These are phyloP conservation scores for Jatropha curcas DNA, from an alignment of 345 rosid genomes.

Conservation along the genomic window DNA sequence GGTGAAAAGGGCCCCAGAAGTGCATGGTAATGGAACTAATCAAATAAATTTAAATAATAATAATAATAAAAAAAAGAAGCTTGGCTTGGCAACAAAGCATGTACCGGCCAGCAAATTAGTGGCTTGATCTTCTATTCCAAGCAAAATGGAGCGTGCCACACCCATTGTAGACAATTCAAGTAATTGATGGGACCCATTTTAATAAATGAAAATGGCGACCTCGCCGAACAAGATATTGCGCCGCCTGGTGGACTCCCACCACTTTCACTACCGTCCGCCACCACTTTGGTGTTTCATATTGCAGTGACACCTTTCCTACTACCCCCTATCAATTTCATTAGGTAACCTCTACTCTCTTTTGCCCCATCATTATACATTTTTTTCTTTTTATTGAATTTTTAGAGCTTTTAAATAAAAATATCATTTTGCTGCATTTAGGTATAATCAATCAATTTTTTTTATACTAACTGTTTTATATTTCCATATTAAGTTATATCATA, in stretches of 20 bases:
- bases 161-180: neutral
- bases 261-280: neutral
- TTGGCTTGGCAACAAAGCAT: constrained; percentile 12
- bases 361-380: too few relatives aligned
- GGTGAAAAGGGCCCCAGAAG: neutral
- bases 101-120: neutral
- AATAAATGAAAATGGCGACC: neutral
- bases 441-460: too few relatives aligned
- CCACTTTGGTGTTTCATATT: constrained; percentile 13
- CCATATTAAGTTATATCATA: too few relatives aligned
- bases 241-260: constrained; percentile 21
- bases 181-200: neutral
- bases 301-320: constrained; percentile 13
- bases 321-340: too few relatives aligned
- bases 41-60: too few relatives aligned
- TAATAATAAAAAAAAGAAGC: neutral
- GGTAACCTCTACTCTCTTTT: too few relatives aligned
- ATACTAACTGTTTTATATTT: too few relatives aligned
- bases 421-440: too few relatives aligned
- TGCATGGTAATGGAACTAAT: neutral
- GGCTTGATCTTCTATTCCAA: neutral
- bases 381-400: too few relatives aligned
- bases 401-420: too few relatives aligned
- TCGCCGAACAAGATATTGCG: neutral
- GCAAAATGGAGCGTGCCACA: neutral